phyloP scores from a whole-genome alignment of 2,329 filamentous ascomycete genomes.

The Fusarium albidum region DNA sequence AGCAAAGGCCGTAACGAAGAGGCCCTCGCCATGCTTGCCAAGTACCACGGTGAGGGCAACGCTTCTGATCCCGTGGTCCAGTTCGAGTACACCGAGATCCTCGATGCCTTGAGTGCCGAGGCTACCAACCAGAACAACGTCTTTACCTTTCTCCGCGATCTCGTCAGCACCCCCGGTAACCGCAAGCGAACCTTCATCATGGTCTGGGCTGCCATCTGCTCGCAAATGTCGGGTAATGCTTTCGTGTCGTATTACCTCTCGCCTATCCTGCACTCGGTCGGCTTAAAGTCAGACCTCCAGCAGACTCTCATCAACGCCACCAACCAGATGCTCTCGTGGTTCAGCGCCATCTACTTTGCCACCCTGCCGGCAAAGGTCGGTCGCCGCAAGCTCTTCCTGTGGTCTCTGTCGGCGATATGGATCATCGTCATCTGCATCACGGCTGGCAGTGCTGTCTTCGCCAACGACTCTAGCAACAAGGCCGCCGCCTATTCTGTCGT shows the following conservation, averaged over 20 bases:
- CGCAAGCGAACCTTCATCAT: conserved; percentile 4
- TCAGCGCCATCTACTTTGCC: conserved; percentile 25
- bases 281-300: conserved; percentile 42
- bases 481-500: conserved; percentile 38
- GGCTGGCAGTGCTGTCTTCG: conserved; percentile 25
- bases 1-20: conserved; percentile 2
- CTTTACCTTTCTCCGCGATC: conserved; percentile 5
- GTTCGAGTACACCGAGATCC: conserved; percentile 14
- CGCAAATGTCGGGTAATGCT: conserved; percentile 37
- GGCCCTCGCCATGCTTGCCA: conserved; percentile 6
- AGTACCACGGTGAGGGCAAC: conserved; percentile 15
- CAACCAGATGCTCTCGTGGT: conserved; percentile 17
- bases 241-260: conserved; percentile 49
- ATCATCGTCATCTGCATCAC: conserved; percentile 27
- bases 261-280: conserved; percentile 43
- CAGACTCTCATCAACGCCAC: conserved; percentile 48
- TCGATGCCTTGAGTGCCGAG: neutral
- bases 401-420: conserved; percentile 35
- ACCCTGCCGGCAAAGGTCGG: conserved; percentile 19
- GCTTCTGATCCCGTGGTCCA: conserved; percentile 2
- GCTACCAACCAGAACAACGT: neutral
- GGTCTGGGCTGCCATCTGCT: neutral
- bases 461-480: conserved; percentile 21
- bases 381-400: conserved; percentile 33
- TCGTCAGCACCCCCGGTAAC: conserved; percentile 6